These are phyloP conservation scores for Babesia ovis DNA, from an alignment of 169 alveolate species.

Conservation along the genomic window DNA sequence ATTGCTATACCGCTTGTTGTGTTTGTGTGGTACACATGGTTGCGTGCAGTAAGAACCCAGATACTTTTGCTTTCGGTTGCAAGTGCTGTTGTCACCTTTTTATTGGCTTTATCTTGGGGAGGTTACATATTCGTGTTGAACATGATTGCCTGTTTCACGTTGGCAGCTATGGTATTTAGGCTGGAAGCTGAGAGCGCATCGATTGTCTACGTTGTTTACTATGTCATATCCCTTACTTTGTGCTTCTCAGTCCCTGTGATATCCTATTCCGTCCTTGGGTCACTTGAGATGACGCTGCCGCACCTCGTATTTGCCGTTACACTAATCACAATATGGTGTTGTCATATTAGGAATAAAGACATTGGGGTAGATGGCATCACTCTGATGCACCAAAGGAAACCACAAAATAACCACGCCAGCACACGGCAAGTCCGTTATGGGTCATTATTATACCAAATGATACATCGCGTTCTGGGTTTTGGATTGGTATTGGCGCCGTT, in stretches of 20 bases:
- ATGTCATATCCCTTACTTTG: constrained; percentile 89
- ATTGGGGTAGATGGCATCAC: background rate
- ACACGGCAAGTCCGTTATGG: background rate
- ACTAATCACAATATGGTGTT: constrained; percentile 40
- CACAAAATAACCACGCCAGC: background rate
- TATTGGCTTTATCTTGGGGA: constrained; percentile 99
- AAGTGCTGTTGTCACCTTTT: constrained; percentile 79
- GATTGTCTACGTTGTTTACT: constrained; percentile 90
- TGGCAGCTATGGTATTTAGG: constrained; percentile 88
- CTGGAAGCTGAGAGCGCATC: constrained; percentile 85
- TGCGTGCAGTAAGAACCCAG: constrained; percentile 92
- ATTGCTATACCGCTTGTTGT: constrained; percentile 95
- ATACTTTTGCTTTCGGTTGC: constrained; percentile 80
- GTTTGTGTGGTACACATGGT: constrained; percentile 90
- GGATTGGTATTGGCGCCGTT: background rate
- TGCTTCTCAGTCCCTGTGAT: constrained; percentile 96
- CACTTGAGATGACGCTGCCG: constrained; percentile 95
- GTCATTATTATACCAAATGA: background rate
- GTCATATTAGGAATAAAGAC: background rate
- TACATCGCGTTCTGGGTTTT: background rate
- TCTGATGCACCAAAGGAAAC: too few species aligned
- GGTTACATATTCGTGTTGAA: constrained; percentile 97
- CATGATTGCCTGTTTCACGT: constrained; percentile 91
- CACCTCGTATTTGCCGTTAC: constrained; percentile 91
- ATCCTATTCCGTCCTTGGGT: constrained; percentile 84